A percentile compares a stretch with the other conserved stretches of the same genome.
Conservation (phyloP, 108 stramenopile genomes). For the Craspedostauros australis region DNA sequence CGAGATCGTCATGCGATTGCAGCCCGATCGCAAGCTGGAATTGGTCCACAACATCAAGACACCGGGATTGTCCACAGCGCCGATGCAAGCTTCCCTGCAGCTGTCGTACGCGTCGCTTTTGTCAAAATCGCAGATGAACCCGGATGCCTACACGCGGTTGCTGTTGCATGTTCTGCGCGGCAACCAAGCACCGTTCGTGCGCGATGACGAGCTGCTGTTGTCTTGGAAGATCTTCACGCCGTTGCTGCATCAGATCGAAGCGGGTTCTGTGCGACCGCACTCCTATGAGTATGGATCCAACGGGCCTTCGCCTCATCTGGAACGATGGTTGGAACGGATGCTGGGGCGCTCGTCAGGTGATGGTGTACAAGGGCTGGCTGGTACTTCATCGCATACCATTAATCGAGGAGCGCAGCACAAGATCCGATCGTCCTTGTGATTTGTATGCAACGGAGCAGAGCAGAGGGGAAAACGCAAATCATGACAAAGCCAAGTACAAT, state of each 20-base stretch:
- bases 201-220: slow-evolving; percentile 87
- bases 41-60: slow-evolving; percentile 89
- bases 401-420: too few relatives aligned
- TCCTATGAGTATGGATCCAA: slow-evolving; percentile 69
- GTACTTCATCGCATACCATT: too few relatives aligned
- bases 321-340: slow-evolving; percentile 40
- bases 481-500: too few relatives aligned
- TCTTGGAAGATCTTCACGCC: slow-evolving; percentile 96
- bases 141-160: slow-evolving; percentile 94
- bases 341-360: too few relatives aligned
- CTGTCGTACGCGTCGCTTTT: slow-evolving; percentile 60
- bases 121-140: slow-evolving; percentile 34
- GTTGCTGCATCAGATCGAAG: slow-evolving; percentile 81
- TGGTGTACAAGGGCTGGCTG: too few relatives aligned
- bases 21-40: slow-evolving; percentile 83
- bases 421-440: too few relatives aligned
- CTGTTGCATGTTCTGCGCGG: slow-evolving; percentile 92
- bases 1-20: slow-evolving; percentile 88
- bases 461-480: too few relatives aligned
- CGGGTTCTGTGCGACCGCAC: slow-evolving; percentile 41
- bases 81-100: slow-evolving; percentile 65
- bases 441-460: too few relatives aligned
- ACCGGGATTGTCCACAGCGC: slow-evolving; percentile 70
- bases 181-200: slow-evolving; percentile 86
- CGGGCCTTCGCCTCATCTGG: slow-evolving; percentile 63